Base-by-base conservation (phyloP, 352 stramenopile species). In the Blastocystis sp. region DNA sequence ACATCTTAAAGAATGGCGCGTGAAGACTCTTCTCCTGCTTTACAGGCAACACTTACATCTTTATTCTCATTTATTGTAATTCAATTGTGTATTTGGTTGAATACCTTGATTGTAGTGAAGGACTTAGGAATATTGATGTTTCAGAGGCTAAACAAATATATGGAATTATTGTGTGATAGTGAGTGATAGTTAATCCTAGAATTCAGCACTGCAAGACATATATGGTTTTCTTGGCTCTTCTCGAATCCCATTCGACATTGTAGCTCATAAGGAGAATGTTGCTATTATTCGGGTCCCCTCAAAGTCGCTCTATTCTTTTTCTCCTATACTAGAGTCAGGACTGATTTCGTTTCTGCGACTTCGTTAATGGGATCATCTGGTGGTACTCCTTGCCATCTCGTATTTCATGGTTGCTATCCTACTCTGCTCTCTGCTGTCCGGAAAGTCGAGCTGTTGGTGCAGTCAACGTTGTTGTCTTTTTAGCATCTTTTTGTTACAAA, bases 401-500 rank as follows among this genome's bases (percentile, higher is more conserved):
- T 45, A 26, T 73, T 6, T 73, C n/a, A 47, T 20, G 63, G 63
- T 39, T 37, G 24, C 63, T 85, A 85, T 45, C 26, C 73, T 39
- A 85, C 73, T 3, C 43, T 85, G 13, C 11, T 85, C 0, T 85
- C 73, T 24, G 73, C 73, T 68, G 53, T 62, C 20, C 73, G 68
- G 24, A 65, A 66, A 20, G 18, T 68, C 8, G 47, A 68, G 20
- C 24, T 37, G 59, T 16, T 37, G 11, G 20, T 68, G 7, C 1
- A 20, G 24, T 34, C 20, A 13, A 20, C 30, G n/a, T 26, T 43
- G 4, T 24, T 85, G 37, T 81, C 55, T 66, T 20, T 64, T 50
- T 50, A 20, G n/a, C 50, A 3, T 66, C 53, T 85, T 65, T 85
- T 8, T 56, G 9, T 69, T 9, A 85, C 73, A 85, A 85, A 85